Evolutionary conservation across 208 protist species (phyloP).

Genomic region (Leishmania turanica): DNA sequence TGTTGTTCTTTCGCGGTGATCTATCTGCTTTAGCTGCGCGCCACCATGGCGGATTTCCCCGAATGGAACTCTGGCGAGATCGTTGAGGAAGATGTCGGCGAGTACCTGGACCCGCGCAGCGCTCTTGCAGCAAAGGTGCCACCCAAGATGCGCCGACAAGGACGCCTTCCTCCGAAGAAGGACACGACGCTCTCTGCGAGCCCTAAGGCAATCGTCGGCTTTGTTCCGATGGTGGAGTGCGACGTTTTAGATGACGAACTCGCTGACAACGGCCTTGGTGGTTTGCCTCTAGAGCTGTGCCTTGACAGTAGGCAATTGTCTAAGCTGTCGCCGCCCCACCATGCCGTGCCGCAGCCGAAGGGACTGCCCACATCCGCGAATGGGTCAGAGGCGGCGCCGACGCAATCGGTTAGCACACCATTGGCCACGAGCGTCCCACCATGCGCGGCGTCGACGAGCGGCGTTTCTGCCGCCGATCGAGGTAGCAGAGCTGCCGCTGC

Average conservation of each 20-base stretch:
- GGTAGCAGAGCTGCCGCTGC: neutral
- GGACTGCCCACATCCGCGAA: no score
- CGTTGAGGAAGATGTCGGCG: conserved; percentile 44
- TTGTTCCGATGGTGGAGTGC: conserved; percentile 24
- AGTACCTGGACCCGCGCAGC: conserved; percentile 32
- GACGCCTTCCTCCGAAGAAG: conserved; percentile 5
- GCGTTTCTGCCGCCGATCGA: neutral
- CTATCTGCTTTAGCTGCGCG: neutral
- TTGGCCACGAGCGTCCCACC: neutral
- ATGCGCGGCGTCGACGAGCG: neutral
- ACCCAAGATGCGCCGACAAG: conserved; percentile 14
- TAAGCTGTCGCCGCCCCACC: neutral
- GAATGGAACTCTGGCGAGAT: conserved; percentile 42
- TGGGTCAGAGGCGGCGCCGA: neutral
- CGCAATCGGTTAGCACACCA: neutral
- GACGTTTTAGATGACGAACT: conserved; percentile 33
- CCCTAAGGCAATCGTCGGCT: conserved; percentile 15
- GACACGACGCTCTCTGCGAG: conserved; percentile 2
- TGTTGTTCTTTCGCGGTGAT: neutral
- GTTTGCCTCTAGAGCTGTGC: conserved; percentile 2
- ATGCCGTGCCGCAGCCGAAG: neutral
- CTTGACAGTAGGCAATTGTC: neutral
- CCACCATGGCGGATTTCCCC: conserved; percentile 11
- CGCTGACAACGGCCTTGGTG: conserved; percentile 4
- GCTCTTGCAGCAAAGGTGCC: conserved; percentile 25